Conservation (phyloP, 352 stramenopile species). For the Phytopythium ostracodes region DNA sequence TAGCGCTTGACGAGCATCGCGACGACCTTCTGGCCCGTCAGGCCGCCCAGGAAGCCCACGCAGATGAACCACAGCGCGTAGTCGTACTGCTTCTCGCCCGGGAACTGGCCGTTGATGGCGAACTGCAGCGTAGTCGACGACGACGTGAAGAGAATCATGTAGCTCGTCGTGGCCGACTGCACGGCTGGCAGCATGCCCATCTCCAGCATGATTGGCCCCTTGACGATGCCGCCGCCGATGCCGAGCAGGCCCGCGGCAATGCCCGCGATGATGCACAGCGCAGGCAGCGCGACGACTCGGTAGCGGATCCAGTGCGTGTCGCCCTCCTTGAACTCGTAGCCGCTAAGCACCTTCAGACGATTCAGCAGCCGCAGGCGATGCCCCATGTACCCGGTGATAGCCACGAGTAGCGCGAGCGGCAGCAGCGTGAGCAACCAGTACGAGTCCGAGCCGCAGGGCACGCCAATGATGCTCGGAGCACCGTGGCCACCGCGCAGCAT, state of each 20-base stretch:
- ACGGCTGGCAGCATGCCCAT: conserved; percentile 92
- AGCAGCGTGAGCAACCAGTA: conserved; percentile 93
- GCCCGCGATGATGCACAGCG: conserved; percentile 91
- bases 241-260: conserved; percentile 94
- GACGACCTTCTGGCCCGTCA: conserved; percentile 78
- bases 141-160: conserved; percentile 90
- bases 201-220: conserved; percentile 96
- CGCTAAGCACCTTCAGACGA: conserved; percentile 61
- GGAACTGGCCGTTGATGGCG: conserved; percentile 76
- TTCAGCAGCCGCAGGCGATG: conserved; percentile 62
- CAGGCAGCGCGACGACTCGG: conserved; percentile 90
- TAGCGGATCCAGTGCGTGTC: conserved; percentile 94
- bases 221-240: conserved; percentile 96
- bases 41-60: conserved; percentile 86
- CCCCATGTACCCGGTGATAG: conserved; percentile 52
- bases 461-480: conserved; percentile 77
- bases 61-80: conserved; percentile 90
- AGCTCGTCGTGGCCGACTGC: conserved; percentile 91
- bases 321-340: conserved; percentile 83
- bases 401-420: conserved; percentile 73
- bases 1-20: conserved; percentile 90
- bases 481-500: conserved; percentile 74
- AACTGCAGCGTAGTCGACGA: conserved; percentile 92
- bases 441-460: conserved; percentile 87
- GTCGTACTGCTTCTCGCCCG: conserved; percentile 77